Evolutionary conservation across 352 stramenopile genomes (phyloP), one percentile per base, ranked within the genome.

Genomic region (Globisporangium acanthophoron): DNA sequence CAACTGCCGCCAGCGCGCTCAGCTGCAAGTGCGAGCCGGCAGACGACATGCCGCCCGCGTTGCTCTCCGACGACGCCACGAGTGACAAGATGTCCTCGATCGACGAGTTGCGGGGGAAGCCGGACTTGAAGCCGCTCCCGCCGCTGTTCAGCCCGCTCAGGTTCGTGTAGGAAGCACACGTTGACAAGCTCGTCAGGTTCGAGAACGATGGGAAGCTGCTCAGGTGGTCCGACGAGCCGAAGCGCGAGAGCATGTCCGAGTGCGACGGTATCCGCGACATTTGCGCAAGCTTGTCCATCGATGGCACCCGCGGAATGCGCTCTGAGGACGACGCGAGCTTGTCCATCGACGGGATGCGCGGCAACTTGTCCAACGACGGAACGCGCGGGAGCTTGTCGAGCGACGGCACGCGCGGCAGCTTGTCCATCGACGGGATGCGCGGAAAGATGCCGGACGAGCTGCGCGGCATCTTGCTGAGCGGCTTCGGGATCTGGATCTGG

Each of bases 21-120:
- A 89, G 52, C 60, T 91, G 80, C 56, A 91, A 50, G 51, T 76
- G 74, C 20, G 80, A 91, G 41, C 76, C 75, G 62, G 71, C 77
- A 3, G 67, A 79, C 3, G 67, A 60, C 46, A 82, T 49, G 43
- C 77, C 70, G 3, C 67, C 70, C 4, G 68, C 71, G 12, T 70
- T 74, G n/a, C 70, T 78, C 66, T 92, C 81, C 3, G 81, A 92
- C 37, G 80, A 89, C 20, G 84, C 84, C 45, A 94, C 82, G 1
- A 94, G 70, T 55, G 85, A 94, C 50, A 94, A 58, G 64, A 94
- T 94, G 56, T 94, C 85, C 58, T 94, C 85, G 45, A 94, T 91
- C 15, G 85, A 94, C 21, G 85, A 94, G 65, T 93, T 93, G 33
- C 83, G 83, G 16, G 83, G 83, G 53, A 93, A 90, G 5, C 67